Conservation (phyloP, 352 stramenopile species). For the Phytophthora idaei region DNA sequence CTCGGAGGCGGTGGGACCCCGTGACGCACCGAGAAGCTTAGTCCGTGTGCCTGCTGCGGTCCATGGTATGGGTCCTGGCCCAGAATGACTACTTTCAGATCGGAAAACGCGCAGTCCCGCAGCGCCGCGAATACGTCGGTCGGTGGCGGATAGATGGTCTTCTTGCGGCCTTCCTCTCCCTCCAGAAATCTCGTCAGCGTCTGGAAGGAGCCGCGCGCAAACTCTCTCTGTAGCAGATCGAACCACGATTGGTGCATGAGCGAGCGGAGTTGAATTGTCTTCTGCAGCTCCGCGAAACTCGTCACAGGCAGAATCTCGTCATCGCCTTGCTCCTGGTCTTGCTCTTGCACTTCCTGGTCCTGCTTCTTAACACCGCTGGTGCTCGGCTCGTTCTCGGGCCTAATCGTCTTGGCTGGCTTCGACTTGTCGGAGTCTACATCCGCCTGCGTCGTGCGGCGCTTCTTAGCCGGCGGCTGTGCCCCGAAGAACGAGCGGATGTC, state of each 20-base stretch:
- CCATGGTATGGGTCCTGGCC: constrained; percentile 94
- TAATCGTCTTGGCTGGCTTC: neutral
- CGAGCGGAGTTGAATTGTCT: constrained; percentile 35
- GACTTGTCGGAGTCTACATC: neutral
- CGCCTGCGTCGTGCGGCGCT: constrained; percentile 18
- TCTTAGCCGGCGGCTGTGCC: constrained; percentile 38
- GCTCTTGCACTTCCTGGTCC: constrained; percentile 2
- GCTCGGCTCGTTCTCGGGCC: neutral
- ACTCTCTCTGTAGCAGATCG: constrained; percentile 55
- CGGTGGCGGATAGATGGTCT: constrained; percentile 88
- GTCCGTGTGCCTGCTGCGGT: constrained; percentile 81
- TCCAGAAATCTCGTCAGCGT: constrained; percentile 53
- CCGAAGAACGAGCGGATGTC: constrained; percentile 77
- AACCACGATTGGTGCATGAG: constrained; percentile 71
- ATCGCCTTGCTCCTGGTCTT: constrained; percentile 5
- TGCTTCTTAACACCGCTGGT: neutral
- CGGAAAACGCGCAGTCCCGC: constrained; percentile 86
- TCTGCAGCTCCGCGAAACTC: constrained; percentile 35
- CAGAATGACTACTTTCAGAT: constrained; percentile 93
- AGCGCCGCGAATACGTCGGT: constrained; percentile 90
- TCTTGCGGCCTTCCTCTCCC: constrained; percentile 61
- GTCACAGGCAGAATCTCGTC: constrained; percentile 28
- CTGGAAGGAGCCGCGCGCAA: constrained; percentile 53
- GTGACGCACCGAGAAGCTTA: constrained; percentile 92
- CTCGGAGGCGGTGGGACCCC: constrained; percentile 93